phyloP scores from a whole-genome alignment of 495 filamentous ascomycete genomes.

The Neurospora cerealis region DNA sequence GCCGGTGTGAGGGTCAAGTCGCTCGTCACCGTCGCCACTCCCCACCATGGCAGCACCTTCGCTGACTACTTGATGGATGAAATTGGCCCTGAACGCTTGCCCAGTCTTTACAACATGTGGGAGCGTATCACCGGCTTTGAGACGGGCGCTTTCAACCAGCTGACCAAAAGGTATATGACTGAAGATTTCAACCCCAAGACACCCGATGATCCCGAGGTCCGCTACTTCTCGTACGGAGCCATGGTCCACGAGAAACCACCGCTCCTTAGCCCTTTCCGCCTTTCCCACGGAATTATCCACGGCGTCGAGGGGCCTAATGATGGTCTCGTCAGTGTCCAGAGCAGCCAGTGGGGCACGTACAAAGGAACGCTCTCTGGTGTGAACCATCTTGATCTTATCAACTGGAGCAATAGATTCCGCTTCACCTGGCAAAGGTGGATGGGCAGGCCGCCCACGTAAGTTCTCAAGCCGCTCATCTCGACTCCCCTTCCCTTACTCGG shows the following conservation, averaged over 20 bases:
- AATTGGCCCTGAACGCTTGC: conserved; percentile 53
- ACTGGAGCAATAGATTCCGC: conserved; percentile 81
- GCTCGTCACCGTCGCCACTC: conserved; percentile 79
- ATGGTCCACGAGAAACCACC: conserved; percentile 45
- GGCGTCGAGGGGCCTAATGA: conserved; percentile 77
- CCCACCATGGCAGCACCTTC: conserved; percentile 76
- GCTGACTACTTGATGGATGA: conserved; percentile 73
- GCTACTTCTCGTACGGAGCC: conserved; percentile 91
- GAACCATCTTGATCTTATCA: conserved; percentile 88
- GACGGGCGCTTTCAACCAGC: conserved; percentile 73
- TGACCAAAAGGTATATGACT: conserved; percentile 74
- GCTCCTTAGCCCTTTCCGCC: conserved; percentile 62
- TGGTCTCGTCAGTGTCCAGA: conserved; percentile 81
- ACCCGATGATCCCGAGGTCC: conserved; percentile 62
- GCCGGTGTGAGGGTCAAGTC: conserved; percentile 57
- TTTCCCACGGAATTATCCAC: conserved; percentile 60
- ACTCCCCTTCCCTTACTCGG: background rate
- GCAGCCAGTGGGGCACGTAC: conserved; percentile 83
- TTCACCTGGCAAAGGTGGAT: conserved; percentile 59
- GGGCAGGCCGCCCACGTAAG: conserved; percentile 61
- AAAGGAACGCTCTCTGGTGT: conserved; percentile 83
- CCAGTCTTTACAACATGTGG: conserved; percentile 59
- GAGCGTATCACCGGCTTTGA: conserved; percentile 54
- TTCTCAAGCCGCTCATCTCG: conserved; percentile 1
- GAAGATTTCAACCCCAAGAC: conserved; percentile 74